These are phyloP conservation scores for Fragilaria crotonensis DNA, from an alignment of 108 stramenopile species.

Conservation along the genomic window DNA sequence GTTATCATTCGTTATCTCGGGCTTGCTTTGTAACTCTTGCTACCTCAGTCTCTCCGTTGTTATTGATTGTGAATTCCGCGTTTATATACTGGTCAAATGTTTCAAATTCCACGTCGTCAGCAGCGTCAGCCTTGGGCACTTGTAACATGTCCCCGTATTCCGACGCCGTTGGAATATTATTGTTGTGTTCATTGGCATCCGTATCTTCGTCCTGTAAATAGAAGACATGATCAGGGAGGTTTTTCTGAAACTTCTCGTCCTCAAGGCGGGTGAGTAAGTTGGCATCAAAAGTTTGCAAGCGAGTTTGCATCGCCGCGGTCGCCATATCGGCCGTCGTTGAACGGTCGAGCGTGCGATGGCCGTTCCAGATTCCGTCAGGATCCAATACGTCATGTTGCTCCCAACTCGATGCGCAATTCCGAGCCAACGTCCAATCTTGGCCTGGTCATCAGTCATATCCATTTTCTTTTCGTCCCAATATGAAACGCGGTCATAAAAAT, in stretches of 20 bases:
- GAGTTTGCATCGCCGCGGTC: conserved; percentile 6
- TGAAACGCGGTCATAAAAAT: no score
- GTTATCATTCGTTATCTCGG: no score
- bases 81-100: conserved; percentile 10
- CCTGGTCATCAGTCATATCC: no score
- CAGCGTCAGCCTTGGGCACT: neutral
- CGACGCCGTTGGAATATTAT: neutral
- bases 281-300: conserved; percentile 9
- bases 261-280: no score
- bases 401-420: no score
- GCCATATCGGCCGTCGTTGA: conserved; percentile 5
- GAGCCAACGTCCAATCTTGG: conserved; percentile 25
- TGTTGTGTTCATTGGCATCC: neutral
- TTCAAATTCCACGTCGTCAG: no score
- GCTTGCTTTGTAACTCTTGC: conserved; percentile 12
- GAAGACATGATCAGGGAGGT: conserved; percentile 1
- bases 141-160: neutral
- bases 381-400: conserved; percentile 19
- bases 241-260: neutral
- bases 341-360: no score
- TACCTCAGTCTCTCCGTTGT: conserved; percentile 27
- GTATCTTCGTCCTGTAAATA: neutral
- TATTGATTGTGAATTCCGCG: conserved; percentile 21
- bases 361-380: no score
- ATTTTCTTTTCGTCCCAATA: no score